Percentiles rank a stretch among this genome's conserved stretches.
phyloP scores from a whole-genome alignment of 352 stramenopile species.

The Phytopythium mirpurense region DNA sequence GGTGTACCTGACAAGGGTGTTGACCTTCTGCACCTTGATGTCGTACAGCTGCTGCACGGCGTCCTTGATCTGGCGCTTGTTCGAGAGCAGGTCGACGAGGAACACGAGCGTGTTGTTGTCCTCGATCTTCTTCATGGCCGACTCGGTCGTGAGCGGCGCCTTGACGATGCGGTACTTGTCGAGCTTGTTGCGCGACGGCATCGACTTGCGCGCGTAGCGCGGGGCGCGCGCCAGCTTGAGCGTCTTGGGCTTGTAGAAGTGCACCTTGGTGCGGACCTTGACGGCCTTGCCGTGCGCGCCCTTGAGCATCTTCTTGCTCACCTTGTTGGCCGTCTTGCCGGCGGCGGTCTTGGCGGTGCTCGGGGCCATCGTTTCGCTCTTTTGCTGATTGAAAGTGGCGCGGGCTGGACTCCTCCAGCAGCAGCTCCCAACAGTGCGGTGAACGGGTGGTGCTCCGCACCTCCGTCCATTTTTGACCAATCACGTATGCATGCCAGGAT shows the following conservation, averaged over 20 bases:
- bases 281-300: slow-evolving; percentile 96
- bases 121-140: slow-evolving; percentile 99
- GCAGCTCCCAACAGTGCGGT: slow-evolving; percentile 1
- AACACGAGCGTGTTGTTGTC: slow-evolving; percentile 99
- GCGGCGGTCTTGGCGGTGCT: slow-evolving; percentile 64
- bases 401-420: too few relatives aligned
- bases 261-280: slow-evolving; percentile 98
- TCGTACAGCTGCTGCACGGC: slow-evolving; percentile 99
- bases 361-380: slow-evolving; percentile 69
- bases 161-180: slow-evolving; percentile 99
- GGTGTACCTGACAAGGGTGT: slow-evolving; percentile 98
- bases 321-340: slow-evolving; percentile 90
- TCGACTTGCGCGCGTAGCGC: slow-evolving; percentile 94
- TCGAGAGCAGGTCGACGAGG: slow-evolving; percentile 98
- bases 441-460: slow-evolving; percentile 17
- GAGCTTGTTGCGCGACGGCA: slow-evolving; percentile 93
- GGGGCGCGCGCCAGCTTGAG: slow-evolving; percentile 92
- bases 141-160: slow-evolving; percentile 98
- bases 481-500: background rate
- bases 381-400: slow-evolving; percentile 33
- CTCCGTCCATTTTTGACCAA: slow-evolving; percentile 13
- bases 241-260: slow-evolving; percentile 99
- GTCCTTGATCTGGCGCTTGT: slow-evolving; percentile 99
- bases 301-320: slow-evolving; percentile 95
- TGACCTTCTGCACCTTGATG: slow-evolving; percentile 99